Percentiles rank a stretch among this genome's conserved stretches.
phyloP scores from a whole-genome alignment of 2,329 filamentous ascomycete genomes.

The Aspergillus alliaceus region DNA sequence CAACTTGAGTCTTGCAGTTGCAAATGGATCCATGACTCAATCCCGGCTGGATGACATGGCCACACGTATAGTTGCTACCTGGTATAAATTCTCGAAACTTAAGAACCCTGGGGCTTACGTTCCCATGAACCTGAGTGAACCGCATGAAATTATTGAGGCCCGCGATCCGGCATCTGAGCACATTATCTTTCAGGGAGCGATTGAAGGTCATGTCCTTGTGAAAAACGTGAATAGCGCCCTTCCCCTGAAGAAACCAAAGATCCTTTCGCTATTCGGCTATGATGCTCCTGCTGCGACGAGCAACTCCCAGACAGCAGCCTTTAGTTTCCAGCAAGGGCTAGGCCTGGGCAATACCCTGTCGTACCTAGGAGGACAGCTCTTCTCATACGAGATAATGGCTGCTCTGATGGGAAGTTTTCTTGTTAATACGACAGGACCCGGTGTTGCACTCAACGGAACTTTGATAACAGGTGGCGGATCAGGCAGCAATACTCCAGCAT shows the following conservation, averaged over 20 bases:
- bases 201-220: neutral
- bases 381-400: too few species aligned
- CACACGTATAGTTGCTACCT: neutral
- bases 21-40: neutral
- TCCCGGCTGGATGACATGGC: neutral
- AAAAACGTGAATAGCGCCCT: neutral
- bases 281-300: slow-evolving; percentile 21
- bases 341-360: too few species aligned
- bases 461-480: slow-evolving; percentile 42
- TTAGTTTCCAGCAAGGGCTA: too few species aligned
- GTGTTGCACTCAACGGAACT: neutral
- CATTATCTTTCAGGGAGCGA: neutral
- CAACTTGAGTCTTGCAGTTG: neutral
- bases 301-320: slow-evolving; percentile 25
- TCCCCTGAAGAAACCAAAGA: neutral
- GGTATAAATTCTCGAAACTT: neutral
- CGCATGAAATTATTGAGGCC: neutral
- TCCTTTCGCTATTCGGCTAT: neutral
- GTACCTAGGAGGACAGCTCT: too few species aligned
- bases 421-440: too few species aligned
- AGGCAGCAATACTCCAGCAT: slow-evolving; percentile 50
- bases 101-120: neutral
- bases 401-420: too few species aligned
- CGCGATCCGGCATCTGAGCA: neutral
- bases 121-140: neutral